Evolutionary conservation across 192 early-diverging fungal species (phyloP).

Genomic region (Phycomyces blakesleeanus): DNA sequence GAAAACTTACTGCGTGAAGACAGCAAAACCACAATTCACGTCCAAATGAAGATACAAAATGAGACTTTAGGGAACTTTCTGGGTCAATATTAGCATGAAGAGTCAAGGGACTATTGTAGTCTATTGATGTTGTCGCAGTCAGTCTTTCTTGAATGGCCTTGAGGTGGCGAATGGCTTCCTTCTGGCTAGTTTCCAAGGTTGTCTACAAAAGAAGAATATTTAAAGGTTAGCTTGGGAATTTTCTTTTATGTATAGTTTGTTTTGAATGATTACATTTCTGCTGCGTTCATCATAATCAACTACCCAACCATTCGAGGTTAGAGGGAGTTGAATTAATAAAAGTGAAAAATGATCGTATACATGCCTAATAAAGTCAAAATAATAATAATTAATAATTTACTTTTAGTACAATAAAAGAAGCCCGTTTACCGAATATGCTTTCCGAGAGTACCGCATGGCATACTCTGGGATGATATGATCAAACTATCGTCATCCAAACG

Average conservation of each 20-base stretch:
- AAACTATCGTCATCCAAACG: constrained; percentile 33
- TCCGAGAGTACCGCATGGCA: constrained; percentile 44
- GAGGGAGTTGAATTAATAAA: constrained; percentile 25
- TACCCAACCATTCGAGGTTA: constrained; percentile 15
- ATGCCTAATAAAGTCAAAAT: constrained; percentile 21
- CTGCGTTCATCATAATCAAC: constrained; percentile 43
- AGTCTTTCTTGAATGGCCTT: constrained; percentile 21
- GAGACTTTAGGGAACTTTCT: constrained; percentile 16
- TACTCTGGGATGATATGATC: constrained; percentile 33
- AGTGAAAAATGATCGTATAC: constrained; percentile 45
- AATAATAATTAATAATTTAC: background rate
- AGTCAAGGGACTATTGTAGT: constrained; percentile 21
- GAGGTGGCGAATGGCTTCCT: constrained; percentile 32
- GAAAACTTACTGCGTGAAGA: constrained; percentile 50
- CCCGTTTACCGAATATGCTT: constrained; percentile 44
- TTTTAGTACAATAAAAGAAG: background rate
- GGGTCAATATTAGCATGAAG: constrained; percentile 45
- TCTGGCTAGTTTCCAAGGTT: constrained; percentile 41
- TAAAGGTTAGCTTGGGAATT: background rate
- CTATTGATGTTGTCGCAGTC: constrained; percentile 1
- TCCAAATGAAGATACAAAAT: constrained; percentile 41
- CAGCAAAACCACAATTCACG: constrained; percentile 59
- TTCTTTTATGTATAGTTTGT: no score
- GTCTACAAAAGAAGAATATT: constrained; percentile 23
- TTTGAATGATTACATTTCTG: constrained; percentile 35